Conservation (phyloP, 345 rosid genomes). For the Kernera saxatilis region DNA sequence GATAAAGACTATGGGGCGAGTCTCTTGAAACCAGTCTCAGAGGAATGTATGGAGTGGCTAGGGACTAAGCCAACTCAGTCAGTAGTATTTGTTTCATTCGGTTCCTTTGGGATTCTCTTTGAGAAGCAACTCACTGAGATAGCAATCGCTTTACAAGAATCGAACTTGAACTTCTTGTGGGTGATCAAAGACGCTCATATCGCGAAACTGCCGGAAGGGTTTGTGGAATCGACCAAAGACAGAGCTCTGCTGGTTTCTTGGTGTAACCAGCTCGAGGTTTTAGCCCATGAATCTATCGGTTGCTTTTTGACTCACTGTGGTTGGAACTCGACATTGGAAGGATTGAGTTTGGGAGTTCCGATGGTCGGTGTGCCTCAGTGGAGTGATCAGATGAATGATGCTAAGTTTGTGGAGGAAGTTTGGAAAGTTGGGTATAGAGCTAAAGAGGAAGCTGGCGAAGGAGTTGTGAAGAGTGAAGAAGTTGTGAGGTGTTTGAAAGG, state of each 20-base stretch:
- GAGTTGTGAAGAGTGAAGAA: slow-evolving; percentile 53
- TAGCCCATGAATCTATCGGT: slow-evolving; percentile 44
- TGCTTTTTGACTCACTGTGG: slow-evolving; percentile 74
- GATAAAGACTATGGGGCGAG: slow-evolving; percentile 67
- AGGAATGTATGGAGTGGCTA: slow-evolving; percentile 64
- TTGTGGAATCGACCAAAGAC: slow-evolving; percentile 38
- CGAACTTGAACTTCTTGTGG: slow-evolving; percentile 55
- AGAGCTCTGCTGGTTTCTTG: slow-evolving; percentile 48
- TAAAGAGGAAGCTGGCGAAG: slow-evolving; percentile 42
- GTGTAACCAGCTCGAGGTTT: slow-evolving; percentile 69
- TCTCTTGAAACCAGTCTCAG: slow-evolving; percentile 51
- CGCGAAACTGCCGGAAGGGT: slow-evolving; percentile 41
- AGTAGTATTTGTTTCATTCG: slow-evolving; percentile 55
- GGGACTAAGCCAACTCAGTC: slow-evolving; percentile 43
- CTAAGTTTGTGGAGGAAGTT: slow-evolving; percentile 54
- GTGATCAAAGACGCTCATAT: slow-evolving; percentile 53
- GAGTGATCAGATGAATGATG: slow-evolving; percentile 62
- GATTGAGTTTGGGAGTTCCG: slow-evolving; percentile 57
- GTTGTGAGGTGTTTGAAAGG: slow-evolving; percentile 46
- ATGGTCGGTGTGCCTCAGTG: slow-evolving; percentile 66
- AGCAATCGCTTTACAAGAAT: slow-evolving; percentile 45
- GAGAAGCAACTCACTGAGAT: slow-evolving; percentile 45
- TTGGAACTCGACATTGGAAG: slow-evolving; percentile 77
- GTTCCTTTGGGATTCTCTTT: slow-evolving; percentile 59
- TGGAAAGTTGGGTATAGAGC: slow-evolving; percentile 64